Conservation (phyloP, 2,329 filamentous ascomycete species). For the Macrophomina tecta region DNA sequence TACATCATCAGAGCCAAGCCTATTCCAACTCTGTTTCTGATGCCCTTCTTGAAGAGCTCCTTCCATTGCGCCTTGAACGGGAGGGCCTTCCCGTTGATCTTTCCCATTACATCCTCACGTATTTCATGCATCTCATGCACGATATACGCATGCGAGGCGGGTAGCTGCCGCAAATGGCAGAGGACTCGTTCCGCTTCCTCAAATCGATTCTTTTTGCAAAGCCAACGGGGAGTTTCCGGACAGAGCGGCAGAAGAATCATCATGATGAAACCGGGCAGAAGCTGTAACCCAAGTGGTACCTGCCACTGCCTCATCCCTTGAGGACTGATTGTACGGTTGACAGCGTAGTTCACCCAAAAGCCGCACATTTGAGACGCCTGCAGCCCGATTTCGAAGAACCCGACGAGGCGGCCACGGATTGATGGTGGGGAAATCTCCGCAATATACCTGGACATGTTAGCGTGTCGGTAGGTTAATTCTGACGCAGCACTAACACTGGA, state of each 20-base stretch:
- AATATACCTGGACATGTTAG: slow-evolving; percentile 36
- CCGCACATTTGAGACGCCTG: slow-evolving; percentile 63
- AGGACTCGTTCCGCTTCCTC: slow-evolving; percentile 51
- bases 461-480: too few species aligned
- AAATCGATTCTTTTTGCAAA: slow-evolving; percentile 39
- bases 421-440: slow-evolving; percentile 61
- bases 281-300: slow-evolving; percentile 62
- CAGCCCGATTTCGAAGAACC: slow-evolving; percentile 71
- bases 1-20: slow-evolving; percentile 48
- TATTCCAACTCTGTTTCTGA: slow-evolving; percentile 47
- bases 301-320: slow-evolving; percentile 64
- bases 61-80: slow-evolving; percentile 41
- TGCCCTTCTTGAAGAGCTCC: slow-evolving; percentile 47
- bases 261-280: slow-evolving; percentile 48
- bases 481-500: slow-evolving; percentile 34
- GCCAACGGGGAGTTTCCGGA: slow-evolving; percentile 45
- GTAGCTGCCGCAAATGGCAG: slow-evolving; percentile 53
- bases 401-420: slow-evolving; percentile 68
- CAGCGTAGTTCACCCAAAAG: slow-evolving; percentile 52
- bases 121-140: slow-evolving; percentile 59
- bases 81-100: slow-evolving; percentile 36
- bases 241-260: slow-evolving; percentile 45
- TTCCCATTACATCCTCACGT: slow-evolving; percentile 42
- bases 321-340: slow-evolving; percentile 49
- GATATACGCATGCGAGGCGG: slow-evolving; percentile 50